phyloP scores from a whole-genome alignment of 2,329 filamentous ascomycete species.

The Boeremia exigua region DNA sequence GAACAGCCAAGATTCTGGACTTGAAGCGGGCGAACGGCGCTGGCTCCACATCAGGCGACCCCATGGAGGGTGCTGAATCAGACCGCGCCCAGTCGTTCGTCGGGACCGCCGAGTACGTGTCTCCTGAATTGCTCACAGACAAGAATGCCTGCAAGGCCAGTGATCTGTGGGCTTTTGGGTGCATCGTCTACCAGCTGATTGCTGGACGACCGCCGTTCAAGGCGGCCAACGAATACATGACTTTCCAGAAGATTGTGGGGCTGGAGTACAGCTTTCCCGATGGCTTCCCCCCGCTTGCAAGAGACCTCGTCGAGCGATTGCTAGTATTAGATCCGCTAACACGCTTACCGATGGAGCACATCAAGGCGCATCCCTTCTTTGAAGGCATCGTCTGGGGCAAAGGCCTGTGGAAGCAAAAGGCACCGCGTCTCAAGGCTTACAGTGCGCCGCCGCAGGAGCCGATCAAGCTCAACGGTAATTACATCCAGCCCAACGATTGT shows the following conservation, averaged over 20 bases:
- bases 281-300: slow-evolving; percentile 84
- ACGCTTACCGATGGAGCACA: slow-evolving; percentile 89
- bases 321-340: slow-evolving; percentile 86
- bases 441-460: slow-evolving; percentile 77
- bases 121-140: slow-evolving; percentile 92
- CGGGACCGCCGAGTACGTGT: slow-evolving; percentile 97
- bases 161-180: slow-evolving; percentile 97
- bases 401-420: slow-evolving; percentile 85
- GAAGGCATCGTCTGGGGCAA: slow-evolving; percentile 85
- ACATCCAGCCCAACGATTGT: slow-evolving; percentile 12
- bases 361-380: slow-evolving; percentile 96
- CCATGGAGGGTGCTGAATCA: slow-evolving; percentile 65
- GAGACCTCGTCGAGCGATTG: slow-evolving; percentile 87
- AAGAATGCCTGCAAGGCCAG: slow-evolving; percentile 98
- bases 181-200: slow-evolving; percentile 94
- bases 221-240: slow-evolving; percentile 91
- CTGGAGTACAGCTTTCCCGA: slow-evolving; percentile 92
- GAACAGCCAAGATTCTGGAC: slow-evolving; percentile 91
- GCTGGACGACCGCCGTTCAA: slow-evolving; percentile 98
- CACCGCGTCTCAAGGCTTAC: slow-evolving; percentile 85
- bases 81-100: slow-evolving; percentile 92
- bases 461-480: slow-evolving; percentile 54
- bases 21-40: slow-evolving; percentile 52
- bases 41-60: slow-evolving; percentile 53
- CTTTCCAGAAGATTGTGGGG: slow-evolving; percentile 96